Evolutionary conservation across 352 stramenopile species (phyloP), one percentile per base, ranked within the genome.

Genomic region (Blastocystis sp.): DNA sequence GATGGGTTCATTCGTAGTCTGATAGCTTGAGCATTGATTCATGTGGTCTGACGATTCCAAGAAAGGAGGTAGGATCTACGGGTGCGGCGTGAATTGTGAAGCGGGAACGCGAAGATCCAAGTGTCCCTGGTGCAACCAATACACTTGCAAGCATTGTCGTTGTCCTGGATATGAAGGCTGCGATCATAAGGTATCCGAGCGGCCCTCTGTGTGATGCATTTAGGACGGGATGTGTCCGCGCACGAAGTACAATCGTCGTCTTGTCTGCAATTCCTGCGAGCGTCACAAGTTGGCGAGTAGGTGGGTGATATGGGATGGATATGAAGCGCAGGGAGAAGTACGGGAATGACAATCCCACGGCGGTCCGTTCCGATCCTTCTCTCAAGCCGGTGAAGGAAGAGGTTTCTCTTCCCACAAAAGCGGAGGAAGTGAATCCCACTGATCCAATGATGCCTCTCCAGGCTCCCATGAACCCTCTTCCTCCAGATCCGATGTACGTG

Each of bases 241-340:
- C 49, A 85, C 75, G 1, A 85, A 85, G 63, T 85, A 85, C 36
- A 85, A 85, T 85, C 75, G 75, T 36, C 75, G 75, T 48, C 75
- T 85, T 29, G 75, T 85, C 1, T 85, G 75, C 29, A 85, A 85
- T 76, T 85, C 75, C 34, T 85, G 75, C 34, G 75, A 85, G 29
- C 48, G 75, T n/a, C 75, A 85, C 56, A 85, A 85, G 40, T 56
- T 85, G 54, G 75, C 75, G 16, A 85, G 63, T 44, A 69, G 59
- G 75, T 85, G 38, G 4, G 57, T 76, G 11, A 34, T 36, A 24
- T 59, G 27, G 29, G 32, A n/a, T 9, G n/a, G 11, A 18, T 59
- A 14, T 36, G 21, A 49, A 24, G 2, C 0, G 1, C 42, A 81
- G 69, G 21, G 69, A 81, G 42, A 81, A 81, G 48, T 81, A 81